phyloP scores from a whole-genome alignment of 2,329 filamentous ascomycete species.

The Cercospora sp. region DNA sequence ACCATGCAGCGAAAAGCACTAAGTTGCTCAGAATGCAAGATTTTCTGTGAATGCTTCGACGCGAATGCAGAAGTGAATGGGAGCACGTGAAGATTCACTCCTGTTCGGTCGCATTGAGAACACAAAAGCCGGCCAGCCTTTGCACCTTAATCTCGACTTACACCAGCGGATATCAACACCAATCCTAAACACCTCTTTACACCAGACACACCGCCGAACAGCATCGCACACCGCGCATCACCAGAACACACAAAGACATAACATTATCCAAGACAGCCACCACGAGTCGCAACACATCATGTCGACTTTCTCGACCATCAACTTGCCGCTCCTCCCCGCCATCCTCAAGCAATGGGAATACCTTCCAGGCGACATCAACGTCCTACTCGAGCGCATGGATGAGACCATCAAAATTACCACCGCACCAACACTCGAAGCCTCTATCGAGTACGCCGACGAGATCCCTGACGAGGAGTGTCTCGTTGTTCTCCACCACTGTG shows the following conservation, averaged over 20 bases:
- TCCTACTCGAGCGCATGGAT: conserved; percentile 4
- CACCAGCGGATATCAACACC: neutral
- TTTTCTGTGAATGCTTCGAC: neutral
- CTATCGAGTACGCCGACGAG: neutral
- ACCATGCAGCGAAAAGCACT: neutral
- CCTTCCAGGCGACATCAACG: neutral
- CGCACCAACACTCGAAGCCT: neutral
- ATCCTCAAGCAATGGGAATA: neutral
- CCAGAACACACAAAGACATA: neutral
- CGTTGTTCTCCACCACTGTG: neutral
- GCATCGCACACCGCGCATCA: neutral
- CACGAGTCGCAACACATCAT: neutral
- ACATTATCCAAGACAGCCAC: neutral
- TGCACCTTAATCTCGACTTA: neutral
- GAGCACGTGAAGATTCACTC: neutral
- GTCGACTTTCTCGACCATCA: neutral
- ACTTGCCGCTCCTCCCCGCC: neutral
- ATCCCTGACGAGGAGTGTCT: neutral
- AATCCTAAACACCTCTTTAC: neutral
- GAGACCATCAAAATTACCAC: neutral
- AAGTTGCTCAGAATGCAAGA: neutral
- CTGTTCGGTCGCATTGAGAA: neutral
- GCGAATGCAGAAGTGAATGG: neutral
- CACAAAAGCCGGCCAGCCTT: neutral
- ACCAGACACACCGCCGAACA: neutral